Evolutionary conservation across 768 basidiomycete species (phyloP), one percentile per base, ranked within the genome.

Genomic region (Trametes meyenii): DNA sequence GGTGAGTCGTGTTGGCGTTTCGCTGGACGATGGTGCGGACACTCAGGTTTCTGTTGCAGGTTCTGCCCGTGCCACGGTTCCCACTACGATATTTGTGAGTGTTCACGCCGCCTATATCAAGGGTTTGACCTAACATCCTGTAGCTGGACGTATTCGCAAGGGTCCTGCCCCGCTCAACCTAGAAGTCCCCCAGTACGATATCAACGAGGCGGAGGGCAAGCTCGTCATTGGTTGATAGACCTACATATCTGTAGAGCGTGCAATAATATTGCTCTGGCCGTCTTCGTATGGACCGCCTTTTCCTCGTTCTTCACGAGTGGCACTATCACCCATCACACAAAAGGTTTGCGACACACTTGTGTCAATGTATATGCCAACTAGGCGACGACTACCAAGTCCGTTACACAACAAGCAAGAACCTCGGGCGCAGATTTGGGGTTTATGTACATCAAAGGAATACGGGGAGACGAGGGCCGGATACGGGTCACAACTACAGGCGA

Each of bases 51-150:
- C 19, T 12, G 57, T n/a, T 42, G 5, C 53, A 88, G 87, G 87
- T 94, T 96, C 88, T 96, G 95, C 82, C 95, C 96, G 54, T 98
- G 96, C 82, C 96, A 98, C 76, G 97, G 96, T 73, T 98, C 96
- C 55, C 96, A 99, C 73, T 96, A 95, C 71, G 95, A 98, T 76
- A 97, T 97, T 61, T 96, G 90, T 92, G 69, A 63, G 90, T 77
- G 33, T 72, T 23, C 38, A 26, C n/a, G 52, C 55, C 50, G 2
- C 36, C 24, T 21, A 33, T 55, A 40, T 56, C 42, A 52, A 12
- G 64, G 21, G 50, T 55, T 11, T 52, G 29, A 57, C 44, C 57
- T 52, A 45, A 45, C 69, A 35, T 66, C 59, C 26, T 62, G 16
- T 50, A 94, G 92, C 95, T 72, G 96, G 96, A 65, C 94, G 96